Evolutionary conservation across 2,329 filamentous ascomycete genomes (phyloP), one percentile per base, ranked within the genome.

Genomic region (Parascedosporium putredinis): DNA sequence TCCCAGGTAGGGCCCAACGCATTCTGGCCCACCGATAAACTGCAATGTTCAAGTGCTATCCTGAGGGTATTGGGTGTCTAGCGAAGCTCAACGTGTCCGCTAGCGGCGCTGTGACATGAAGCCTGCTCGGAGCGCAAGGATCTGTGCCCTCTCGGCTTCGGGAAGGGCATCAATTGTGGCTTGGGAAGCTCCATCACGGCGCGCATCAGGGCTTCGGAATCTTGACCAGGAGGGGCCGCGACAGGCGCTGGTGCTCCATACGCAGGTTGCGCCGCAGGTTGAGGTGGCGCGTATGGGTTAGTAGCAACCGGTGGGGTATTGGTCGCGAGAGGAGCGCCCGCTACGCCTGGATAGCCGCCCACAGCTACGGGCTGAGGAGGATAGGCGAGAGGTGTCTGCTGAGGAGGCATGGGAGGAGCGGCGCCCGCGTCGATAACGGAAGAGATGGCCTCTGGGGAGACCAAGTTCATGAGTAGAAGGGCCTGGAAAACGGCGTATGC

Each of bases 401-500:
- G 56, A 27, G 60, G 61, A 68, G 66, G 53, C 71, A 68, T 7
- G 63, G 68, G 55, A 64, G 70, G 63, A 69, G 73, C 55, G 64
- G 63, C 43, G 9, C 66, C 62, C 4, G 72, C 68, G 60, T 94
- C 86, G 49, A 96, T 76, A 25, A 97, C 87, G 4, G 85, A 83
- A 54, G 84, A 79, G 50, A 97, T 82, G 3, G 89, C 83, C 58
- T 83, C 83, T 12, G 88, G 86, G 51, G 93, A 91, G 50, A 97
- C 88, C 8, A 97, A 81, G 43, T 89, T 88, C 79, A 97, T 93
- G 33, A 96, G 79, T 2, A 97, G 79, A 8, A 97, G 77, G 22
- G 90, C 86, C 67, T 97, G 91, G 69, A 97, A 97, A 56, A 97
- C 85, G 51, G 93, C 93, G 60, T 95, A 97, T 4, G 88, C 82